These are phyloP conservation scores for Saccharomyces jurei DNA, from an alignment of 805 yeast genomes.

Conservation along the genomic window DNA sequence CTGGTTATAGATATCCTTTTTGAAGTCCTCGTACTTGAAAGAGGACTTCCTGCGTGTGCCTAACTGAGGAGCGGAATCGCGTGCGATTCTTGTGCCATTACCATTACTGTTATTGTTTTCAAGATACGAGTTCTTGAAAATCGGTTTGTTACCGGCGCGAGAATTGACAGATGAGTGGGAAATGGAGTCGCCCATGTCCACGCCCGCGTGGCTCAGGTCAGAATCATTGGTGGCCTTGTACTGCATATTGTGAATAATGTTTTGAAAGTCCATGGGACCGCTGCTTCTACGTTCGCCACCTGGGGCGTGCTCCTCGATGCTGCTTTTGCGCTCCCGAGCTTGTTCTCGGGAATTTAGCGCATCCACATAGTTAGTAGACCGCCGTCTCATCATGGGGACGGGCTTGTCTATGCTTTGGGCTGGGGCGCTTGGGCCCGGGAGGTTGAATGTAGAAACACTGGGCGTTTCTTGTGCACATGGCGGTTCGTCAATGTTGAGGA, in stretches of 20 bases:
- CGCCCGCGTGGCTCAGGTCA: background rate
- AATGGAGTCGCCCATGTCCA: background rate
- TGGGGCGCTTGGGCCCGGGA: background rate
- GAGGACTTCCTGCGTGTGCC: slow-evolving; percentile 18
- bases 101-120: background rate
- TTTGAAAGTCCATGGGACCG: slow-evolving; percentile 9
- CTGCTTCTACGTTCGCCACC: background rate
- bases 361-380: slow-evolving; percentile 17
- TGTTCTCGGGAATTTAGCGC: slow-evolving; percentile 6
- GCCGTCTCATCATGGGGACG: slow-evolving; percentile 7
- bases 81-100: background rate
- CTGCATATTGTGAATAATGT: slow-evolving; percentile 11
- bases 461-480: slow-evolving; percentile 20
- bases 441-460: slow-evolving; percentile 3
- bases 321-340: background rate
- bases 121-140: background rate
- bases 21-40: slow-evolving; percentile 21
- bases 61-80: background rate
- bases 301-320: background rate
- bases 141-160: background rate
- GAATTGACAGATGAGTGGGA: background rate
- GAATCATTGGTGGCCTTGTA: slow-evolving; percentile 3
- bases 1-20: slow-evolving; percentile 21
- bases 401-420: background rate
- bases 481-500: slow-evolving; percentile 15